Percentiles rank a stretch among this genome's conserved stretches.
Conservation (phyloP, 2,329 filamentous ascomycete species). For the Aspergillus glaucus region DNA sequence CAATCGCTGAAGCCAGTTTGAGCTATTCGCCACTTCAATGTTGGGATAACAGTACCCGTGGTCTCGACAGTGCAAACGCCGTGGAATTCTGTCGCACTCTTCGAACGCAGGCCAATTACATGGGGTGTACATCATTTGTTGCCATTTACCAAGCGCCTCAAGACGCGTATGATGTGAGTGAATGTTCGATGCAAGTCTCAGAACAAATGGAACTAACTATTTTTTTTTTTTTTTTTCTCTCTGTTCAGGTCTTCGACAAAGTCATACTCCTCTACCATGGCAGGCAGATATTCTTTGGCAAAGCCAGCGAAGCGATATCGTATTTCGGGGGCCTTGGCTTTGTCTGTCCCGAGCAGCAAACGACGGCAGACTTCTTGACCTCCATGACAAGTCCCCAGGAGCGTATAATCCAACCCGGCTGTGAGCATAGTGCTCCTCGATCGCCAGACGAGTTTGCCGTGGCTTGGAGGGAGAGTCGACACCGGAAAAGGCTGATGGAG, state of each 20-base stretch:
- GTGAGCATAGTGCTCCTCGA: constrained; percentile 57
- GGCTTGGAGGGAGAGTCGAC: constrained; percentile 50
- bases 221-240: no score
- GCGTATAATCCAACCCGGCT: constrained; percentile 52
- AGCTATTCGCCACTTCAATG: constrained; percentile 43
- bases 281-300: constrained; percentile 70
- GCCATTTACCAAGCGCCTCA: constrained; percentile 51
- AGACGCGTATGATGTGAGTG: constrained; percentile 38
- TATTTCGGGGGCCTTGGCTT: constrained; percentile 68
- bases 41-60: constrained; percentile 46
- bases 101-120: constrained; percentile 44
- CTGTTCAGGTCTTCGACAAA: constrained; percentile 57
- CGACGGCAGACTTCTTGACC: constrained; percentile 65
- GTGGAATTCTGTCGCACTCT: constrained; percentile 52
- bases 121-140: constrained; percentile 46
- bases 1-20: constrained; percentile 50
- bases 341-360: constrained; percentile 62
- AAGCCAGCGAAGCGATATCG: constrained; percentile 51
- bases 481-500: constrained; percentile 35
- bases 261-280: constrained; percentile 68
- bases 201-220: no score
- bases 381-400: constrained; percentile 62
- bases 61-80: constrained; percentile 50
- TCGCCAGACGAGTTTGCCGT: constrained; percentile 65
- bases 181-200: no score